Evolutionary conservation across 768 basidiomycete species (phyloP).

Genomic region (Astraeus odoratus): DNA sequence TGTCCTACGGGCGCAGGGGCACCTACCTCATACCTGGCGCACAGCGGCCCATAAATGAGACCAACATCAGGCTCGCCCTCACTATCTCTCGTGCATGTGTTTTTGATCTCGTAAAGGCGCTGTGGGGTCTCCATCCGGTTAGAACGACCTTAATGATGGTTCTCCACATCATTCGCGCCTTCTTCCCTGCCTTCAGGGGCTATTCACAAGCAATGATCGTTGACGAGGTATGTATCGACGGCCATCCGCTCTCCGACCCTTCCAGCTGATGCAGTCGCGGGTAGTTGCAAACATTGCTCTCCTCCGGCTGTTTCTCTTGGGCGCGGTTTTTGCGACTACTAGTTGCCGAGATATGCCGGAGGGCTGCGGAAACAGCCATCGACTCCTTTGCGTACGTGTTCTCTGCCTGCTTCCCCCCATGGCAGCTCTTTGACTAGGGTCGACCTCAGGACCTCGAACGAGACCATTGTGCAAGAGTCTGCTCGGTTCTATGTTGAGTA

Average conservation of each 20-base stretch:
- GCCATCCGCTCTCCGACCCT: slow-evolving; percentile 4
- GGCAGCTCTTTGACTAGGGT: slow-evolving; percentile 2
- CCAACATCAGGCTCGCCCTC: slow-evolving; percentile 52
- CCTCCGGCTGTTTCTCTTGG: slow-evolving; percentile 69
- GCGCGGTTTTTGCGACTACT: slow-evolving; percentile 52
- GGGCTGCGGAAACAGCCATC: slow-evolving; percentile 56
- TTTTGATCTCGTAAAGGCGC: slow-evolving; percentile 43
- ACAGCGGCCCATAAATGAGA: slow-evolving; percentile 52
- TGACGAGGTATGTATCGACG: slow-evolving; percentile 60
- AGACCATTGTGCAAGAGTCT: slow-evolving; percentile 64
- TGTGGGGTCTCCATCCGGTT: slow-evolving; percentile 56
- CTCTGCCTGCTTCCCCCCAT: slow-evolving; percentile 10
- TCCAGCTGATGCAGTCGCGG: slow-evolving; percentile 1
- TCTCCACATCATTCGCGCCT: slow-evolving; percentile 63
- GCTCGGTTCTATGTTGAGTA: slow-evolving; percentile 72
- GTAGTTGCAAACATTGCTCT: slow-evolving; percentile 64
- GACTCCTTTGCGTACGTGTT: slow-evolving; percentile 67
- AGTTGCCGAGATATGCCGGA: slow-evolving; percentile 55
- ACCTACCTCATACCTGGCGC: slow-evolving; percentile 55
- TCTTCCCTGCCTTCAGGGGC: slow-evolving; percentile 76
- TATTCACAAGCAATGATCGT: slow-evolving; percentile 85
- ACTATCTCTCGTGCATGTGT: slow-evolving; percentile 48
- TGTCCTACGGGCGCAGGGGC: too few relatives aligned
- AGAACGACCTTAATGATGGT: slow-evolving; percentile 66
- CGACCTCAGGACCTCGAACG: slow-evolving; percentile 53